Conservation (phyloP, 768 basidiomycete species). For the Steccherinum ochraceum region DNA sequence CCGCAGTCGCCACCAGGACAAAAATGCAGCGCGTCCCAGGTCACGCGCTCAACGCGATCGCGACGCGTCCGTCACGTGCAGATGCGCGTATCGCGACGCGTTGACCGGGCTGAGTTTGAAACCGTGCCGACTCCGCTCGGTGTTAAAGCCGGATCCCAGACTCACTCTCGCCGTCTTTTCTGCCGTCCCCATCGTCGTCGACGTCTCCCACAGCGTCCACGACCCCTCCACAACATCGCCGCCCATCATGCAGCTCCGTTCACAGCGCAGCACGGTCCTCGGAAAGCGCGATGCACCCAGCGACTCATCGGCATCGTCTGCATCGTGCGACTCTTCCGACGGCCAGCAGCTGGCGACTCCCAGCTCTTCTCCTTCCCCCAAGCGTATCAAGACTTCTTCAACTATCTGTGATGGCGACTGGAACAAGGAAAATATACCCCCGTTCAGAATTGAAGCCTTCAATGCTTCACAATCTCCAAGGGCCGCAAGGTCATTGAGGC, state of each 20-base stretch:
- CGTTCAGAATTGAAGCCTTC: constrained; percentile 36
- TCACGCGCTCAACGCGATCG: not conserved
- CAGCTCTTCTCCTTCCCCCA: constrained; percentile 56
- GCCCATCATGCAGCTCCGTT: constrained; percentile 15
- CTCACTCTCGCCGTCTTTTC: constrained; percentile 10
- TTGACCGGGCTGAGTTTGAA: constrained; percentile 23
- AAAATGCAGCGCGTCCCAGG: not conserved
- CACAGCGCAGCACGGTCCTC: constrained; percentile 23
- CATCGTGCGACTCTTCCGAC: constrained; percentile 18
- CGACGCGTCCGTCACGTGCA: constrained; percentile 18
- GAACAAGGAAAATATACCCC: constrained; percentile 81
- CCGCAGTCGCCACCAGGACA: too few relatives aligned
- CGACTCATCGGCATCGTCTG: constrained; percentile 29
- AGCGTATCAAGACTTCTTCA: constrained; percentile 50
- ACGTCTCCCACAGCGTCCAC: constrained; percentile 7
- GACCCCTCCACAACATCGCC: not conserved
- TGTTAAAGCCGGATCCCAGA: constrained; percentile 12
- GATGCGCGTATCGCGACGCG: constrained; percentile 18
- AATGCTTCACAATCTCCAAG: constrained; percentile 24
- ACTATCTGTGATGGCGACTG: constrained; percentile 43
- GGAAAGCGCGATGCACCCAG: constrained; percentile 26
- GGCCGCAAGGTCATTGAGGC: constrained; percentile 31
- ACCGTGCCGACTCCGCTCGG: constrained; percentile 16
- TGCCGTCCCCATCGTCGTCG: constrained; percentile 12
- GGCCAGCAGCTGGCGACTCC: constrained; percentile 36